Evolutionary conservation across 2,329 filamentous ascomycete species (phyloP).

Genomic region (Venturia nashicola): DNA sequence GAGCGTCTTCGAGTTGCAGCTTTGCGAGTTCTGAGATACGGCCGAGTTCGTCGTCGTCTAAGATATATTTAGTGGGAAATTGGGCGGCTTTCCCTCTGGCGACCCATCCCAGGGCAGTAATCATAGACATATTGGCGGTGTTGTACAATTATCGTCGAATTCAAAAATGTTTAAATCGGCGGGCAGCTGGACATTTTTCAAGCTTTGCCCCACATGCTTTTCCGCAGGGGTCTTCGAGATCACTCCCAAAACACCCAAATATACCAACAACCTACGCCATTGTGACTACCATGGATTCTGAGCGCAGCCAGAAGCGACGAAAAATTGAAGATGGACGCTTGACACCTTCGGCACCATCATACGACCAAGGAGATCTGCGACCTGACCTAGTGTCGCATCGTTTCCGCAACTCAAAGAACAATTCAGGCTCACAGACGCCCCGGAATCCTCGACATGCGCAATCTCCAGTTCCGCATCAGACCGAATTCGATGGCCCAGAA

Average conservation of each 20-base stretch:
- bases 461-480: conserved; percentile 33
- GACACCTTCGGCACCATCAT: conserved; percentile 37
- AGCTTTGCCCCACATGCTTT: neutral
- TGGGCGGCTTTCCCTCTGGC: conserved; percentile 38
- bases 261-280: neutral
- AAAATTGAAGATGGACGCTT: conserved; percentile 52
- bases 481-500: conserved; percentile 50
- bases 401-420: conserved; percentile 14
- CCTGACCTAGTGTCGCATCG: conserved; percentile 17
- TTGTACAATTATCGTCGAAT: neutral
- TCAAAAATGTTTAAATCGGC: neutral
- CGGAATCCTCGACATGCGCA: conserved; percentile 13
- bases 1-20: conserved; percentile 72
- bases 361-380: conserved; percentile 21
- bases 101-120: conserved; percentile 41
- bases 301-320: conserved; percentile 49
- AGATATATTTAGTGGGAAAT: conserved; percentile 36
- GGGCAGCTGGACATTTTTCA: neutral
- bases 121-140: conserved; percentile 39
- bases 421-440: conserved; percentile 24
- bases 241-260: neutral
- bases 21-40: conserved; percentile 39
- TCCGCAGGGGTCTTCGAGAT: neutral
- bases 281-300: conserved; percentile 21
- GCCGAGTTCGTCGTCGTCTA: conserved; percentile 39